Base-by-base conservation (phyloP, 2,329 filamentous ascomycete species). In the Fusarium humuli region DNA sequence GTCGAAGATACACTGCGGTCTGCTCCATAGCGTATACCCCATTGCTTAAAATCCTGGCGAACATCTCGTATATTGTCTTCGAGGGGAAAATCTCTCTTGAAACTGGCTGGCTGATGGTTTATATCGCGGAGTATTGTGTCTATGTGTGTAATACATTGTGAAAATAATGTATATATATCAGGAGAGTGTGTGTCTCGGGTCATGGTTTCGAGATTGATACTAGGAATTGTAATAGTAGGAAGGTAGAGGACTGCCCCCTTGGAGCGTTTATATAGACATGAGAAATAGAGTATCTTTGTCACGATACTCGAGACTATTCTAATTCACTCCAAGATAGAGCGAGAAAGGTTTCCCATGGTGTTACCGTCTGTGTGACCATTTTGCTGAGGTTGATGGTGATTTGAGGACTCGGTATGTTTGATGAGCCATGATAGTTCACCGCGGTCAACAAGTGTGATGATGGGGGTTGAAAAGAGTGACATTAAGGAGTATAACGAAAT, bases 331-430 rank as follows among this genome's bases (percentile, higher is more conserved):
- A 20, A 34, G 41, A 42, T 27, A 22, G 27, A 45, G 32, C 32
- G 49, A 42, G 66, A 53, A 67, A 61, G 49, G 30, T 42, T 56
- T 57, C 52, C 69, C 40, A 44, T 44, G 42, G 67, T 69, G 67
- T 55, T 47, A 57, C 66, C 61, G 8, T 54, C 37, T 48, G 67
- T 69, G 67, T 52, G 47, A 69, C 65, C 30, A 46, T 55, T 10
- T 53, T 50, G 66, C 50, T 56, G 40, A 65, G 22, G 34, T 40
- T 57, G 27, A 20, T 22, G 44, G 40, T n/a, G 29, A 18, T n/a
- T 25, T 52, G 30, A 30, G 47, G 46, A 42, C 29, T 65, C 29
- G 27, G 53, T 60, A 32, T 48, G 30, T 47, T 23, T 18, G 25
- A 29, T 42, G 41, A 42, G 29, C 37, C 12, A 54, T 37, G 18